These are phyloP conservation scores for Nothophaeocryptopus gaeumannii DNA, from an alignment of 2,329 filamentous ascomycete genomes.

Conservation along the genomic window DNA sequence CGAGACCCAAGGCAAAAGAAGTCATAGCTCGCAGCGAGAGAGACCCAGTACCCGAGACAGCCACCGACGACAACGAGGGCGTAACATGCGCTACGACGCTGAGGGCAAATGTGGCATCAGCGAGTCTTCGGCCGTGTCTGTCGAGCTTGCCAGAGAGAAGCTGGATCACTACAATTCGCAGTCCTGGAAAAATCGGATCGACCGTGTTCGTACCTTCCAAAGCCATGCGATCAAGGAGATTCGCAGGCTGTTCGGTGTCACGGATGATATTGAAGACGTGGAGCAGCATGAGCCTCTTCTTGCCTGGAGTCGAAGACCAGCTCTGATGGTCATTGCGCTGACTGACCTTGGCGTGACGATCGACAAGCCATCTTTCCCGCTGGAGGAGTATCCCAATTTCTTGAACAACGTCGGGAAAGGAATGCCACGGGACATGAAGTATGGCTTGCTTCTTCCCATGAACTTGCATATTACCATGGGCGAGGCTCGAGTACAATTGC, in stretches of 20 bases:
- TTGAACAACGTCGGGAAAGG: constrained; percentile 91
- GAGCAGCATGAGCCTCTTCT: constrained; percentile 83
- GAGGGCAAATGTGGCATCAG: constrained; percentile 72
- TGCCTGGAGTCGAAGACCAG: constrained; percentile 78
- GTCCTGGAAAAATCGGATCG: constrained; percentile 90
- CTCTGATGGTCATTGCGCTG: constrained; percentile 74
- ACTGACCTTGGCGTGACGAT: constrained; percentile 80
- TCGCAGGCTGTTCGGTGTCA: constrained; percentile 75
- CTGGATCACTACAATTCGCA: constrained; percentile 79
- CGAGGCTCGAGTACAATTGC: constrained; percentile 78
- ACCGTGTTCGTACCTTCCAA: constrained; percentile 67
- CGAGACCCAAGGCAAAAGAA: constrained; percentile 31
- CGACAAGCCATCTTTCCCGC: constrained; percentile 89
- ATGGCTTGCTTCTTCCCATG: constrained; percentile 85
- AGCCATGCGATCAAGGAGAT: constrained; percentile 74
- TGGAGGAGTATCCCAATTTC: constrained; percentile 77
- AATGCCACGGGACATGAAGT: constrained; percentile 88
- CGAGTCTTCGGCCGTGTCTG: constrained; percentile 67
- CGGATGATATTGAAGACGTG: constrained; percentile 74
- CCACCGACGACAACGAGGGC: constrained; percentile 27
- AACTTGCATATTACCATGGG: constrained; percentile 85
- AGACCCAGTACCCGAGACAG: constrained; percentile 28
- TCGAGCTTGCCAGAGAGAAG: constrained; percentile 71
- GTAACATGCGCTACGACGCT: constrained; percentile 68
- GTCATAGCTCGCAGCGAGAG: constrained; percentile 35